Conservation (phyloP, 2,329 filamentous ascomycete species). For the Teratosphaeria destructans region DNA sequence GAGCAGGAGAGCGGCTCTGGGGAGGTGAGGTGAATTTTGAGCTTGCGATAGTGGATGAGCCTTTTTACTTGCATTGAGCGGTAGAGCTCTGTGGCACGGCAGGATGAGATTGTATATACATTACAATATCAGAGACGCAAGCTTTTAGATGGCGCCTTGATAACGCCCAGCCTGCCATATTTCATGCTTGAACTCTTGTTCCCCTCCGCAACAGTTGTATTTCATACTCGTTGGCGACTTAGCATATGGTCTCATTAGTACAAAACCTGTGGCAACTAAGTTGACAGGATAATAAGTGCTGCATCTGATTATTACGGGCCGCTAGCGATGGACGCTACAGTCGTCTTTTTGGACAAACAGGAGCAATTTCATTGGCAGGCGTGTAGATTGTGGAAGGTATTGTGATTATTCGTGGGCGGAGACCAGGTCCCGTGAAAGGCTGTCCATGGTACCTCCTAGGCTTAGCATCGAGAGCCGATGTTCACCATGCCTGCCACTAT, state of each 20-base stretch:
- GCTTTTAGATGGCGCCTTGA: no score
- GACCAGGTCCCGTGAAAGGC: background rate
- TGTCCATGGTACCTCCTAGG: background rate
- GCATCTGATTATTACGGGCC: background rate
- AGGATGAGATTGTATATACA: background rate
- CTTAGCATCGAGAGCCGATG: background rate
- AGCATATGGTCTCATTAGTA: no score
- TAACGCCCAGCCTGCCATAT: no score
- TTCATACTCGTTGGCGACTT: no score
- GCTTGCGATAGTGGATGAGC: background rate
- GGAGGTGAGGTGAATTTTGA: background rate
- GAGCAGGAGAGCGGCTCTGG: slow-evolving; percentile 28
- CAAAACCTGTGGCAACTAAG: background rate
- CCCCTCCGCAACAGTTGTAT: no score
- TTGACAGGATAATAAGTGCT: background rate
- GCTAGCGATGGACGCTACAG: background rate
- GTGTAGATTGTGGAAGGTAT: background rate
- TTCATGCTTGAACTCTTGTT: no score
- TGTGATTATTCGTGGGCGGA: background rate
- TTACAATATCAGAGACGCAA: background rate
- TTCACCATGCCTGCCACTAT: background rate
- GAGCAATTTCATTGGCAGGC: background rate
- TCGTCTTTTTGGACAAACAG: background rate
- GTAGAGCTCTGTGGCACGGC: background rate
- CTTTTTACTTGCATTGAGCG: no score